These are phyloP conservation scores for Pseudoturritis turrita DNA, from an alignment of 345 rosid species.

Conservation along the genomic window DNA sequence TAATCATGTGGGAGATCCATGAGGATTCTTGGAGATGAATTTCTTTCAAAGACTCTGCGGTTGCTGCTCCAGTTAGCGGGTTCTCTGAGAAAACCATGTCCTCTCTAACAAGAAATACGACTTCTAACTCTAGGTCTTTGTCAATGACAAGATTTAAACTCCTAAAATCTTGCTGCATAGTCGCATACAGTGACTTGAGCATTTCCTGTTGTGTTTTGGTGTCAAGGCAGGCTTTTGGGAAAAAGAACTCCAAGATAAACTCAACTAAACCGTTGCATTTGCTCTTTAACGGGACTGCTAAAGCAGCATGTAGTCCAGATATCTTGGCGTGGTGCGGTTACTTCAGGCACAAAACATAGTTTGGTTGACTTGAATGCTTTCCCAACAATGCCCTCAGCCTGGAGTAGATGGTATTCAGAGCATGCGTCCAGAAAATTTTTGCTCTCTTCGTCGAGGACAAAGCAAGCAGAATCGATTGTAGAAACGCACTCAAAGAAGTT, in stretches of 20 bases:
- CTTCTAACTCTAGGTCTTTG: constrained; percentile 50
- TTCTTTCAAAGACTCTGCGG: constrained; percentile 36
- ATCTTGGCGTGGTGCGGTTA: constrained; percentile 82
- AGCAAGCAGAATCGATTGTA: constrained; percentile 63
- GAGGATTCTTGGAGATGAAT: constrained; percentile 42
- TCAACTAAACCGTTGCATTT: constrained; percentile 43
- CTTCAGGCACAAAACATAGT: constrained; percentile 61
- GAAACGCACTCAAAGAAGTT: constrained; percentile 54
- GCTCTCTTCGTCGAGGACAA: constrained; percentile 45
- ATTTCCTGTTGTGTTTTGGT: constrained; percentile 41
- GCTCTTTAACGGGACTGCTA: constrained; percentile 68
- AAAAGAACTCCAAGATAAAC: constrained; percentile 78
- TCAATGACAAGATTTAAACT: constrained; percentile 50
- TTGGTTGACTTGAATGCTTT: constrained; percentile 52
- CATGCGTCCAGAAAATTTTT: constrained; percentile 58
- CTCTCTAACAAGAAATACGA: constrained; percentile 34
- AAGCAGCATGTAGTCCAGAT: constrained; percentile 61
- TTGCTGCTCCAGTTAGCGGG: constrained; percentile 15
- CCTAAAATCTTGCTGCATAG: constrained; percentile 50
- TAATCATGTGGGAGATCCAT: constrained; percentile 56
- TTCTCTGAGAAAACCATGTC: constrained; percentile 31
- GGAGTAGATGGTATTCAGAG: constrained; percentile 75
- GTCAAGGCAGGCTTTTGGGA: constrained; percentile 61
- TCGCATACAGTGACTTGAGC: constrained; percentile 43
- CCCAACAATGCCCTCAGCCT: constrained; percentile 83